These are phyloP conservation scores for Senna siamea DNA, from an alignment of 306 rosid species.

Conservation along the genomic window DNA sequence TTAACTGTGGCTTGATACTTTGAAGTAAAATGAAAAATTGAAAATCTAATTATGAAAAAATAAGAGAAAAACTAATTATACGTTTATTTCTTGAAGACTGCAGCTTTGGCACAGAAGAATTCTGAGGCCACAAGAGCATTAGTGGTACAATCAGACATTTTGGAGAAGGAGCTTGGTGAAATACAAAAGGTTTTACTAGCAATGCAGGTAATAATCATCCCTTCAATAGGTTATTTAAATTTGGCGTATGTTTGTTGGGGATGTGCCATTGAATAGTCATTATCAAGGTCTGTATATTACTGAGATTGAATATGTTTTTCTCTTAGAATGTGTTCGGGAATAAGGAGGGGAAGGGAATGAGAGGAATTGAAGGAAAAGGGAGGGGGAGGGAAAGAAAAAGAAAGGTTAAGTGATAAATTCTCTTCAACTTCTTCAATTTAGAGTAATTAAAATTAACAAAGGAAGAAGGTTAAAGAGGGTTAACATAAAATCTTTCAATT, in stretches of 20 bases:
- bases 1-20: slow-evolving; percentile 20
- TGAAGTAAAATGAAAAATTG: slow-evolving; percentile 11
- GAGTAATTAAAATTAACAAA: too few species aligned
- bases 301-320: not conserved
- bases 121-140: slow-evolving; percentile 83
- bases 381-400: too few species aligned
- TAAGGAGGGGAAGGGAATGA: too few species aligned
- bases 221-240: slow-evolving; percentile 24
- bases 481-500: too few species aligned
- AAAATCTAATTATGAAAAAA: not conserved
- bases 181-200: slow-evolving; percentile 86
- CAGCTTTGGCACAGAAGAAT: slow-evolving; percentile 78
- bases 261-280: not conserved
- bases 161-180: slow-evolving; percentile 93
- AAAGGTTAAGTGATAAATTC: too few species aligned
- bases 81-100: slow-evolving; percentile 68
- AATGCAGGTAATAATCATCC: slow-evolving; percentile 72
- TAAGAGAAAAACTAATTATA: slow-evolving; percentile 27
- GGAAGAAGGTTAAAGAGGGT: too few species aligned
- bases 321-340: too few species aligned
- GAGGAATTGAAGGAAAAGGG: too few species aligned
- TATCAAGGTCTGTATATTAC: not conserved
- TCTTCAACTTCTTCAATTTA: too few species aligned
- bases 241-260: not conserved
- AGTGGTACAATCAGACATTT: slow-evolving; percentile 71